Conservation (phyloP, 163 green algal genomes). For the Scenedesmus sp. region DNA sequence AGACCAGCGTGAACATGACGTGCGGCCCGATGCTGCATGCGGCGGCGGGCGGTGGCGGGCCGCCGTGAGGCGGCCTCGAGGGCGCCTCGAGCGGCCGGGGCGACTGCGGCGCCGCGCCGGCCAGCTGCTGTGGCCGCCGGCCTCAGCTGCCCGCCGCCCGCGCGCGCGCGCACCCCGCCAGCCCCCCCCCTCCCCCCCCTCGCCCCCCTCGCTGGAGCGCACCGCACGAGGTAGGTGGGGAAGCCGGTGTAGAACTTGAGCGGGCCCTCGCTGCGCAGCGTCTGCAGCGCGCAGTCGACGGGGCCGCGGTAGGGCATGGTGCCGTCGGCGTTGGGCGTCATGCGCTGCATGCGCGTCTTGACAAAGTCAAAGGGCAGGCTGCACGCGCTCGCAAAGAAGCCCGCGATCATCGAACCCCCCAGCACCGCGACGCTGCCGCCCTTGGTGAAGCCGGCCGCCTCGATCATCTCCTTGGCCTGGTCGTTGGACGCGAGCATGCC, state of each 20-base stretch:
- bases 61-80: too few species aligned
- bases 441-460: slow-evolving; percentile 76
- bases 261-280: slow-evolving; percentile 76
- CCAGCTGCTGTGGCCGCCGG: background rate
- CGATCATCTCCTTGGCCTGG: slow-evolving; percentile 93
- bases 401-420: slow-evolving; percentile 85
- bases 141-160: background rate
- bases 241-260: slow-evolving; percentile 99
- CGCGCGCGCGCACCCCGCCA: too few species aligned
- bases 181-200: too few species aligned
- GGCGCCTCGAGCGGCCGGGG: too few species aligned
- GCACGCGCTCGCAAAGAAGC: slow-evolving; percentile 91
- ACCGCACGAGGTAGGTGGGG: slow-evolving; percentile 93
- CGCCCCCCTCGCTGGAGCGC: background rate
- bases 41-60: background rate
- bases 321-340: slow-evolving; percentile 72
- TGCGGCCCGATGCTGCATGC: slow-evolving; percentile 81
- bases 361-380: slow-evolving; percentile 98
- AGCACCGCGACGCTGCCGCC: slow-evolving; percentile 66
- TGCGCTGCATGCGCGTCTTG: slow-evolving; percentile 98
- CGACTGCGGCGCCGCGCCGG: background rate
- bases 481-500: slow-evolving; percentile 99
- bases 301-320: slow-evolving; percentile 87
- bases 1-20: slow-evolving; percentile 92
- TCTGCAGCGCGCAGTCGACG: slow-evolving; percentile 89